Evolutionary conservation across 2,329 filamentous ascomycete genomes (phyloP).

Genomic region (Arthrobotrys sinensis): DNA sequence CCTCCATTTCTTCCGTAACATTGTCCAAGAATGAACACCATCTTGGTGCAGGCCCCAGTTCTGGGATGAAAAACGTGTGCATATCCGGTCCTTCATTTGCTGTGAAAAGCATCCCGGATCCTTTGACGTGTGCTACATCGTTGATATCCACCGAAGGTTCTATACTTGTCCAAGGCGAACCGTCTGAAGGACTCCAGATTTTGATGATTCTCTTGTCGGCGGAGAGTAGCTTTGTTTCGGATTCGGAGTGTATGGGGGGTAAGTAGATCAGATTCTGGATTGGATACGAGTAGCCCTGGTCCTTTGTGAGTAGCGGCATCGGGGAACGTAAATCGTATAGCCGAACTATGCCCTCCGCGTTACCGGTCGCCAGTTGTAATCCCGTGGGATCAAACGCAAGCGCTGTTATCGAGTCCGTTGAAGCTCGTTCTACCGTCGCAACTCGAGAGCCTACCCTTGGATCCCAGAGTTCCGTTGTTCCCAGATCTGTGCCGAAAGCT

Average conservation of each 20-base stretch:
- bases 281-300: constrained; percentile 94
- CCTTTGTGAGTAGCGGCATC: constrained; percentile 86
- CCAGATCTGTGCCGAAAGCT: constrained; percentile 92
- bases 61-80: constrained; percentile 94
- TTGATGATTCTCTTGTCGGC: constrained; percentile 97
- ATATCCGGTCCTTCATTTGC: constrained; percentile 97
- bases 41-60: constrained; percentile 90
- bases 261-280: constrained; percentile 86
- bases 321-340: constrained; percentile 94
- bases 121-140: constrained; percentile 90
- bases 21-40: constrained; percentile 99
- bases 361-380: constrained; percentile 86
- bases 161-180: constrained; percentile 93
- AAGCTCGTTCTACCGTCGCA: constrained; percentile 68
- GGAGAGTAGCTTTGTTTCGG: constrained; percentile 88
- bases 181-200: constrained; percentile 88
- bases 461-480: constrained; percentile 99
- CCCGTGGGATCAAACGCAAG: constrained; percentile 88
- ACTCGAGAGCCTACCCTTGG: constrained; percentile 85
- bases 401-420: constrained; percentile 73
- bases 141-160: constrained; percentile 96
- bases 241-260: constrained; percentile 75
- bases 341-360: constrained; percentile 88
- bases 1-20: constrained; percentile 98
- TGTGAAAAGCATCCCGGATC: constrained; percentile 94